Evolutionary conservation across 2,329 filamentous ascomycete species (phyloP), one percentile per base, ranked within the genome.

Genomic region (Shiraia sp.): DNA sequence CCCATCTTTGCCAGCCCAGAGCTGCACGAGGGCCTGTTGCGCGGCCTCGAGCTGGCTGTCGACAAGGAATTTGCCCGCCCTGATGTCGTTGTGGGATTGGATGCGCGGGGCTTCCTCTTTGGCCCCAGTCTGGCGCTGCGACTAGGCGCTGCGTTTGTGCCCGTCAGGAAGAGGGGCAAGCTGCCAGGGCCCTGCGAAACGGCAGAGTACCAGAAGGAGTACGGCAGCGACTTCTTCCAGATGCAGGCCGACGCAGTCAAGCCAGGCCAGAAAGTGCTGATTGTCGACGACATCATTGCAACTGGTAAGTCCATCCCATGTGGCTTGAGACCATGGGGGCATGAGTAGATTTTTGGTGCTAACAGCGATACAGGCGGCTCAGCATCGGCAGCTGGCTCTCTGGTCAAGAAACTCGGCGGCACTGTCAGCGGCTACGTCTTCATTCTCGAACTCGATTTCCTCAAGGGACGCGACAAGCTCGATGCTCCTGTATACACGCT

Each of bases 281-380:
- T 99, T 54, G 90, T 99, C 23, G 93, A 99, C 72, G 93, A 99
- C 70, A 95, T 99, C 66, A 97, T 99, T 75, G 93, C 93, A 42
- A 99, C 93, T 53, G 92, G 92, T 96, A 78, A 71, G 86, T 74
- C 2, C 26, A 16, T 17, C 8, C 13, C 12, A 22, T 24, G 12
- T 34, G 9, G 23, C 2, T 10, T 15, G 22, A 13, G 12, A 6
- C 4, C 13, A 9, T 17, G 27, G 10, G 13, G 10, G 28, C 6
- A 6, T 10, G 6, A 33, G 23, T 42, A 51, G 61, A 29, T 58
- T 33, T 3, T 9, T 10, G 6, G 35, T 3, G 23, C n/a, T n/a
- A n/a, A n/a, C n/a, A n/a, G n/a, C n/a, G n/a, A n/a, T n/a, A 41
- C 52, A 96, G 92, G 92, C 73, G 93, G 93, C 59, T 96, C 90